Evolutionary conservation across 768 basidiomycete species (phyloP), one percentile per base, ranked within the genome.

Genomic region (Cyclocybe cylindracea): DNA sequence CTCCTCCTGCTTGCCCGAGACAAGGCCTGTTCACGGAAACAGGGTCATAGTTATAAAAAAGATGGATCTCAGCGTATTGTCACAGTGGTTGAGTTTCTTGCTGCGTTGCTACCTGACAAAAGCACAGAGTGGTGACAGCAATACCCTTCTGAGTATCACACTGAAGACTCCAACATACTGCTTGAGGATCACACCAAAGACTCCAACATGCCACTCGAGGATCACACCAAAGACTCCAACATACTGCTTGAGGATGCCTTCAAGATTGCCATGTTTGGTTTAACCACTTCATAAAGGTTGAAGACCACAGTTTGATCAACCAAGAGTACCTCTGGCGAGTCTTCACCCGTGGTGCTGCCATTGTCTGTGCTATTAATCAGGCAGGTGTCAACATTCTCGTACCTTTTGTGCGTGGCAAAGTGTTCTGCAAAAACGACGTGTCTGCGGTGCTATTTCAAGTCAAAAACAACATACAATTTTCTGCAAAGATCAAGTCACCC

Each of bases 231-330:
- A 35, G 37, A 44, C 4, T 7, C 1, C 9, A 10, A 24, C 10
- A 34, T 1, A 44, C 37, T 50, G 10, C 7, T 19, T 18, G 41
- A 39, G 24, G 47, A 53, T 0, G 60, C 54, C 10, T 68, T 68
- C 49, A 18, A 39, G 4, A 60, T 10, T 46, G 55, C 4, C 39
- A 37, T 2, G 56, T 65, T 3, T 61, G 61, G 37, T 69, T 69
- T 61, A 70, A 60, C 45, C 67, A 70, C 50, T 66, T 68, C 44
- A 56, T 70, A 58, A 66, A 67, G 46, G 52, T 64, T 29, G 35
- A 59, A 31, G 54, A 66, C 24, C 39, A 14, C 19, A 43, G 31
- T 4, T 34, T 60, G 33, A 45, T 69, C 16, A 58, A 61, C 50
- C 50, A 39, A 36, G 32, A 54, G 32, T 60, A 50, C 43, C 62